phyloP scores from a whole-genome alignment of 768 basidiomycete genomes.

The Sporobolomyces pararoseus region DNA sequence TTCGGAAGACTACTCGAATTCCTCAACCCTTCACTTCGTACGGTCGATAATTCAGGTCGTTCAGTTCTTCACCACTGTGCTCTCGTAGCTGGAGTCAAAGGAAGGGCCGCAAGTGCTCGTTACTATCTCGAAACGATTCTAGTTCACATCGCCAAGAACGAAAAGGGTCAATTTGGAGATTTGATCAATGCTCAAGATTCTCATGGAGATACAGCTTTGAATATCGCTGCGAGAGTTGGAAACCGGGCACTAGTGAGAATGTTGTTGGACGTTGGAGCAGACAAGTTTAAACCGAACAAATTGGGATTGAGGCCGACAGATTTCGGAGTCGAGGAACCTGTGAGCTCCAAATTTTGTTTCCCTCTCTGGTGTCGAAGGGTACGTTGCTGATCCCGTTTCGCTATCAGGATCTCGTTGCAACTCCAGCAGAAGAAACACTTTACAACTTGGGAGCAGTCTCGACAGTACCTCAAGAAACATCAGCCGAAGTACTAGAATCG shows the following conservation, averaged over 20 bases:
- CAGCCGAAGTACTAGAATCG: slow-evolving; percentile 79
- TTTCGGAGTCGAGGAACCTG: slow-evolving; percentile 67
- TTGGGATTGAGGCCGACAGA: slow-evolving; percentile 88
- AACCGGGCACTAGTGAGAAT: slow-evolving; percentile 81
- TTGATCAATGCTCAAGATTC: slow-evolving; percentile 88
- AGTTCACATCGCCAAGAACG: slow-evolving; percentile 62
- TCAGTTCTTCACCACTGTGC: slow-evolving; percentile 88
- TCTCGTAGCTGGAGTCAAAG: slow-evolving; percentile 84
- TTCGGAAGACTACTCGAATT: slow-evolving; percentile 65
- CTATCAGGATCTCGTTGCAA: slow-evolving; percentile 73
- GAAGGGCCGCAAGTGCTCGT: slow-evolving; percentile 73
- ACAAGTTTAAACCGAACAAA: slow-evolving; percentile 82
- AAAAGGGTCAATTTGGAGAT: slow-evolving; percentile 64
- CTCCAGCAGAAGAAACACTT: slow-evolving; percentile 67
- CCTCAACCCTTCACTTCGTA: slow-evolving; percentile 72
- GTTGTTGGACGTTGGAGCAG: slow-evolving; percentile 86
- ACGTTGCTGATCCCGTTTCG: too few relatives aligned
- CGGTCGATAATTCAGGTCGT: slow-evolving; percentile 78
- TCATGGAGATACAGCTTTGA: slow-evolving; percentile 91
- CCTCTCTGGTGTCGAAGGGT: background rate
- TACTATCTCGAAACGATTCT: slow-evolving; percentile 91
- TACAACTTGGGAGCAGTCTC: slow-evolving; percentile 49
- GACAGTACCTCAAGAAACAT: slow-evolving; percentile 65
- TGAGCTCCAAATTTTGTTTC: background rate
- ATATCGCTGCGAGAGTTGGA: slow-evolving; percentile 90